Conservation (phyloP, 2,329 filamentous ascomycete species). For the Blastomyces emzantsi region DNA sequence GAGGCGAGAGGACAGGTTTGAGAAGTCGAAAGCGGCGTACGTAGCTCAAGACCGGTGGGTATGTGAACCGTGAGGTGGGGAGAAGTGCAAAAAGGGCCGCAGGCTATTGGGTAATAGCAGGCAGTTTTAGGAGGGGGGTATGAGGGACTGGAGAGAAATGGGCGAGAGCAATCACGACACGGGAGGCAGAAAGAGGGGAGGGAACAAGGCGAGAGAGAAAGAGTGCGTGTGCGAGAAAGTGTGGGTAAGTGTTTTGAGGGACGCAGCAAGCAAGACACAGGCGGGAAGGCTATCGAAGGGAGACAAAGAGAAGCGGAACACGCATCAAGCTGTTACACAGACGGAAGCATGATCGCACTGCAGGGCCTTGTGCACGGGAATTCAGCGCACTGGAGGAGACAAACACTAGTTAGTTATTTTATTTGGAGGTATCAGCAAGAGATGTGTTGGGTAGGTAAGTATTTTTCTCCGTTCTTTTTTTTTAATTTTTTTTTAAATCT, state of each 20-base stretch:
- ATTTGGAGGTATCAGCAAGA: not conserved
- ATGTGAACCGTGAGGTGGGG: conserved; percentile 11
- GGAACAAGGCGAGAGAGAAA: conserved; percentile 15
- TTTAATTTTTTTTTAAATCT: not conserved
- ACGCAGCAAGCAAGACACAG: conserved; percentile 11
- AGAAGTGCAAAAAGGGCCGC: conserved; percentile 15
- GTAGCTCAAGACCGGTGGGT: conserved; percentile 2
- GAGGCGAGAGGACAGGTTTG: conserved; percentile 18
- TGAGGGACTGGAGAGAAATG: conserved; percentile 1
- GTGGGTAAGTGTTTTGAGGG: conserved; percentile 10
- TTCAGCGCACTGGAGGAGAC: conserved; percentile 2
- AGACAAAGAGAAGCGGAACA: conserved; percentile 22
- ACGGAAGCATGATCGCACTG: conserved; percentile 20
- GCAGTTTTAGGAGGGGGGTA: not conserved
- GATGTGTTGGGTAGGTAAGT: not conserved
- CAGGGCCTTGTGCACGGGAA: conserved; percentile 8
- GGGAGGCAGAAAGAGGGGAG: conserved; percentile 9
- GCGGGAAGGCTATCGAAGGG: conserved; percentile 17
- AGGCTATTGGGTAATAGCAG: not conserved
- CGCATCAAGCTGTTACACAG: conserved; percentile 19
- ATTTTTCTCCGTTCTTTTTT: not conserved
- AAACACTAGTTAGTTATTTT: conserved; percentile 1
- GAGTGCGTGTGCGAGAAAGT: conserved; percentile 7
- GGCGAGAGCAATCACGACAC: conserved; percentile 16
- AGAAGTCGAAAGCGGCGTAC: not conserved